Evolutionary conservation across 2,329 filamentous ascomycete species (phyloP).

Genomic region (Cyphellophora europaea): DNA sequence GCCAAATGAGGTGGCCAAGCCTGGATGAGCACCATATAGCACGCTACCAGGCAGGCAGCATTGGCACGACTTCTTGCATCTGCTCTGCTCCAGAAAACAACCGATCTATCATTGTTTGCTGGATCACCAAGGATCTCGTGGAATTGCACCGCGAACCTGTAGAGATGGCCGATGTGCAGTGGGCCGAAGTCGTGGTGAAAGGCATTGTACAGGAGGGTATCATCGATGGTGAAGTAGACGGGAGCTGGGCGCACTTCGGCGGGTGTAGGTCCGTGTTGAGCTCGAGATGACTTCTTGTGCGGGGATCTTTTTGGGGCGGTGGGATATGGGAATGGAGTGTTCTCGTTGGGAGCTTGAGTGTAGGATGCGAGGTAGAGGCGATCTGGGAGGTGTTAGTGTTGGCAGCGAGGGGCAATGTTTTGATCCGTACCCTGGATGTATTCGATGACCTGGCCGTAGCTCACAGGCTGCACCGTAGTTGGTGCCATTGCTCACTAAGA

Average conservation of each 20-base stretch:
- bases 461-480: conserved; percentile 38
- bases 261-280: conserved; percentile 48
- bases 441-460: conserved; percentile 84
- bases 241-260: conserved; percentile 48
- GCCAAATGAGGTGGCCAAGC: conserved; percentile 95
- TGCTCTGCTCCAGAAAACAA: conserved; percentile 92
- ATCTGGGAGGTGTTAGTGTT: conserved; percentile 60
- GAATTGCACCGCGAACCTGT: conserved; percentile 90
- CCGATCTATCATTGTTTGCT: conserved; percentile 77
- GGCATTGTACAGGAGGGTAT: conserved; percentile 87
- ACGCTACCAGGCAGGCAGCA: conserved; percentile 86
- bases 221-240: conserved; percentile 93
- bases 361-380: conserved; percentile 93
- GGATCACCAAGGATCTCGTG: conserved; percentile 90
- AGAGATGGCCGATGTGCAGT: conserved; percentile 92
- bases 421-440: conserved; percentile 78
- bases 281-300: conserved; percentile 64
- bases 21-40: conserved; percentile 98
- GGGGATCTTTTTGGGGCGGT: conserved; percentile 52
- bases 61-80: conserved; percentile 85
- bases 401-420: conserved; percentile 10
- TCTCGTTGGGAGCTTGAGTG: conserved; percentile 65
- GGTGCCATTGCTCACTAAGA: conserved; percentile 14
- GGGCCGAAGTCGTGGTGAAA: conserved; percentile 98
- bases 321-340: conserved; percentile 81